Conservation (phyloP, 148 eudicot genomes). For the Rhododendron simsii region DNA sequence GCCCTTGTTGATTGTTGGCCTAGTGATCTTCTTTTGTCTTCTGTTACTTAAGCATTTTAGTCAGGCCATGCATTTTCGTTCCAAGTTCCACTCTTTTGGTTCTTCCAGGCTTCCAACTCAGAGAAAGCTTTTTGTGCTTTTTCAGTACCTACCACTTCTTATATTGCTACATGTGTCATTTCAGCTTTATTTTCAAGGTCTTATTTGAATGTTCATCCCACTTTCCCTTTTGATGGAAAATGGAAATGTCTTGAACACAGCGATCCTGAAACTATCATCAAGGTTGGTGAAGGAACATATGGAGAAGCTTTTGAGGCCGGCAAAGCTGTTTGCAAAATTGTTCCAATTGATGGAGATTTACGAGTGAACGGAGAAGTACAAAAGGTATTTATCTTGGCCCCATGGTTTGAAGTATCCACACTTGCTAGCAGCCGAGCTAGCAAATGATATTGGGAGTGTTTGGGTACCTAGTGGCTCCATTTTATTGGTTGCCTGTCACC, state of each 20-base stretch:
- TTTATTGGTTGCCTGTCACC: background rate
- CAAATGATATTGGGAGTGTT: background rate
- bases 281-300: constrained; percentile 97
- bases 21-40: background rate
- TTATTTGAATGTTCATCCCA: background rate
- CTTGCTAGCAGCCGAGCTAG: background rate
- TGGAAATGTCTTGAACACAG: constrained; percentile 36
- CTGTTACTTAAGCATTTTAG: background rate
- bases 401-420: background rate
- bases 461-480: background rate
- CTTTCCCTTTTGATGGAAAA: constrained; percentile 10
- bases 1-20: background rate
- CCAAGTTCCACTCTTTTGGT: background rate
- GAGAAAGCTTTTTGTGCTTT: background rate
- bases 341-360: constrained; percentile 84
- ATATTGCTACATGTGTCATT: background rate
- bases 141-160: background rate
- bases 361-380: constrained; percentile 88
- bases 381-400: constrained; percentile 47
- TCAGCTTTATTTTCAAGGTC: background rate
- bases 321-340: constrained; percentile 76
- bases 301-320: constrained; percentile 94
- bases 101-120: background rate
- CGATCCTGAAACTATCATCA: constrained; percentile 50
- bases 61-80: background rate